phyloP scores from a whole-genome alignment of 441 rosid genomes.

The Syzygium malaccense region DNA sequence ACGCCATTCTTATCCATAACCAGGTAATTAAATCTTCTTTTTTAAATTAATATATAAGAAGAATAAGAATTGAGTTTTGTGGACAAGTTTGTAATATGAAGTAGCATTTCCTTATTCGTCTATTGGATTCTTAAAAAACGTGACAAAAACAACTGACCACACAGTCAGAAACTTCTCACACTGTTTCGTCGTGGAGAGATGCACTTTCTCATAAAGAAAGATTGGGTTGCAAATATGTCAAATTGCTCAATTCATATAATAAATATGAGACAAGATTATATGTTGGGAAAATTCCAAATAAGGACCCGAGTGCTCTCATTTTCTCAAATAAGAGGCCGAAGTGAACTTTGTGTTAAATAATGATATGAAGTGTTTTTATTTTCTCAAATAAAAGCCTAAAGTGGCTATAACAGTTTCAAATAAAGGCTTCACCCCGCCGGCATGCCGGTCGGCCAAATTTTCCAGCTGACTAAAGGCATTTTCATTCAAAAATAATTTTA shows the following conservation, averaged over 20 bases:
- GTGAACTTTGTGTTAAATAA: no score
- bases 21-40: background rate
- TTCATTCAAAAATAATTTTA: no score
- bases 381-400: no score
- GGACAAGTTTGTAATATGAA: background rate
- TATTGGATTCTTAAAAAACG: background rate
- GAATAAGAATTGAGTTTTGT: background rate
- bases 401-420: no score
- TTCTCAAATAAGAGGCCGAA: no score
- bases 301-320: no score
- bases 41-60: background rate
- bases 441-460: no score
- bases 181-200: rapidly evolving
- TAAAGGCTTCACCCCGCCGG: no score
- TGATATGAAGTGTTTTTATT: no score
- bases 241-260: background rate
- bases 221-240: background rate
- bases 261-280: no score
- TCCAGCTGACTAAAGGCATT: no score
- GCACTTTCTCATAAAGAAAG: rapidly evolving
- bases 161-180: background rate
- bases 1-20: background rate
- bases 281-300: no score
- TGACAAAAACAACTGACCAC: background rate
- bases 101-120: background rate